Conservation (phyloP, 192 early-diverging fungal genomes). For the Gaertneriomyces semiglobifer region DNA sequence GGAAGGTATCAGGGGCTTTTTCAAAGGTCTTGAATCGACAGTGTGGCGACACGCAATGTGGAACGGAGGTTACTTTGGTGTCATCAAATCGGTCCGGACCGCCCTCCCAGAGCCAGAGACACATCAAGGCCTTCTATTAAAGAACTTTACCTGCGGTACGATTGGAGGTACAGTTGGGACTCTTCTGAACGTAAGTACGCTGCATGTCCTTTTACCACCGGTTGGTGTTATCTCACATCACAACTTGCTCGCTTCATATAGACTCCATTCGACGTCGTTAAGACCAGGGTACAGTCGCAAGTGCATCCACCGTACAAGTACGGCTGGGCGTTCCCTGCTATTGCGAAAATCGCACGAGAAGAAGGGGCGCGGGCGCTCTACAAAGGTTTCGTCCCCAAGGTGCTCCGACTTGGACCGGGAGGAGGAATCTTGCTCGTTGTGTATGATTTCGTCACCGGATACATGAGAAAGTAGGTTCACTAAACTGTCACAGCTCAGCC, state of each 20-base stretch:
- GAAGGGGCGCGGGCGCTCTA: conserved; percentile 87
- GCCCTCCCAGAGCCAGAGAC: conserved; percentile 78
- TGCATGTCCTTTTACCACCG: not conserved
- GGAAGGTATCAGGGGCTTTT: conserved; percentile 81
- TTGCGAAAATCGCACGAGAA: conserved; percentile 74
- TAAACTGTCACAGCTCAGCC: too few relatives aligned
- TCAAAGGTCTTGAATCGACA: conserved; percentile 89
- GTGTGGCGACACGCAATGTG: conserved; percentile 90
- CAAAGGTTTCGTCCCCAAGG: conserved; percentile 93
- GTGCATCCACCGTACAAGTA: conserved; percentile 75
- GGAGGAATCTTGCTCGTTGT: conserved; percentile 76
- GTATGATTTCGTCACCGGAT: conserved; percentile 78
- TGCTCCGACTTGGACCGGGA: conserved; percentile 88
- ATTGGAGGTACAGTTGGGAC: conserved; percentile 93
- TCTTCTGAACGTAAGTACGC: conserved; percentile 63
- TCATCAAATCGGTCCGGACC: conserved; percentile 57
- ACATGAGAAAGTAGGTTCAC: conserved; percentile 66
- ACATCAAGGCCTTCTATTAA: conserved; percentile 68
- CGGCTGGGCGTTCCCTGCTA: conserved; percentile 79
- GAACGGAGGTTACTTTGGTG: conserved; percentile 97
- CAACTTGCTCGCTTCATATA: conserved; percentile 15
- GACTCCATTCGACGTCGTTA: conserved; percentile 95
- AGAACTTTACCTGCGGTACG: conserved; percentile 88
- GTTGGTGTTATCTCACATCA: conserved; percentile 1
- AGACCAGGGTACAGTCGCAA: conserved; percentile 91